Evolutionary conservation across 345 rosid species (phyloP).

Genomic region (Clausena lansium): DNA sequence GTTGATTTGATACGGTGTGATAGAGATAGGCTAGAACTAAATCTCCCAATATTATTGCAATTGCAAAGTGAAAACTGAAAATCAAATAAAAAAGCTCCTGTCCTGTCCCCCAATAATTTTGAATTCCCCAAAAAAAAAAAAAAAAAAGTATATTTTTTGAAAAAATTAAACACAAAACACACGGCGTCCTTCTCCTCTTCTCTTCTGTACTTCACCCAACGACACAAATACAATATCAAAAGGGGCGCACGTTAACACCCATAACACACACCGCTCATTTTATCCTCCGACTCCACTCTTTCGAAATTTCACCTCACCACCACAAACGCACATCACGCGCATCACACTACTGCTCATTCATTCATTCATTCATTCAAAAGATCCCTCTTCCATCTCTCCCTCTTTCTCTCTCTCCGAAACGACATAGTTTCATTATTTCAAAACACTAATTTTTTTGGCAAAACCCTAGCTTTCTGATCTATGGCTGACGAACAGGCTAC

Average conservation of each 20-base stretch:
- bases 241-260: not conserved
- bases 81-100: too few relatives aligned
- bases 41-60: too few relatives aligned
- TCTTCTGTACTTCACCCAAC: not conserved
- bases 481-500: conserved; percentile 38
- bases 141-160: too few relatives aligned
- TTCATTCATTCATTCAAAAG: not conserved
- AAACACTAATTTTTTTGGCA: not conserved
- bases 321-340: not conserved
- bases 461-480: conserved; percentile 22
- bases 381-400: not conserved
- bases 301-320: not conserved
- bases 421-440: not conserved
- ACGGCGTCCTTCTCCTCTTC: not conserved
- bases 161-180: not conserved
- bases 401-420: not conserved
- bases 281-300: not conserved
- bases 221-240: not conserved
- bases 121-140: too few relatives aligned
- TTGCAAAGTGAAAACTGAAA: too few relatives aligned
- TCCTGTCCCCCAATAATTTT: too few relatives aligned
- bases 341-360: not conserved
- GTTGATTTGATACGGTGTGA: too few relatives aligned
- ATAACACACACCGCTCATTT: not conserved
- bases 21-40: too few relatives aligned